Conservation (phyloP, 2,329 filamentous ascomycete species). For the Hymenoscyphus infarciens region DNA sequence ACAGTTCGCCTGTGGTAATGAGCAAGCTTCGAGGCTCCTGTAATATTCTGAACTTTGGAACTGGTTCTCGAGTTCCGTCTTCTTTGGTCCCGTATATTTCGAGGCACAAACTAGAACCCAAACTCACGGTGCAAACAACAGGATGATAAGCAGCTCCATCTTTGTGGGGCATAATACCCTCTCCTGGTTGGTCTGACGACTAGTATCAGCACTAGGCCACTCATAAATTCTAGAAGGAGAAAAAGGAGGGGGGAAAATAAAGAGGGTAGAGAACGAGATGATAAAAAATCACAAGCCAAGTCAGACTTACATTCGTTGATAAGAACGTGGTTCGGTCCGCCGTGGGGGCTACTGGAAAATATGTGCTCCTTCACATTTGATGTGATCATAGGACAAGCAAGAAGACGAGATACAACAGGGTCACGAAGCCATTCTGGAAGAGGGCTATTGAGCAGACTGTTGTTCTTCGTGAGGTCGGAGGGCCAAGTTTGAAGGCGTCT, state of each 20-base stretch:
- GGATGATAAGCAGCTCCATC: constrained; percentile 85
- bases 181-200: constrained; percentile 59
- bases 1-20: constrained; percentile 66
- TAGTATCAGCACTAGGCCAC: not conserved
- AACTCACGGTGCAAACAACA: constrained; percentile 85
- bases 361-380: constrained; percentile 39
- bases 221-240: not conserved
- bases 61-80: constrained; percentile 53
- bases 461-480: constrained; percentile 69
- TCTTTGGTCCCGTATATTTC: constrained; percentile 67
- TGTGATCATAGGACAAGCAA: constrained; percentile 44
- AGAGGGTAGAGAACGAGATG: not conserved
- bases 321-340: constrained; percentile 80
- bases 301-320: constrained; percentile 69
- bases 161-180: constrained; percentile 98
- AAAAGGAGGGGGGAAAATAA: not conserved
- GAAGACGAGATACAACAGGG: constrained; percentile 63
- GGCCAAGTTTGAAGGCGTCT: constrained; percentile 90
- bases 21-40: constrained; percentile 82
- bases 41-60: constrained; percentile 57
- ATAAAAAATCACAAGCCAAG: not conserved
- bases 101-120: constrained; percentile 74
- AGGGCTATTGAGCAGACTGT: constrained; percentile 70
- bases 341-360: constrained; percentile 66
- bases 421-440: constrained; percentile 72